Percentiles rank a stretch among this genome's conserved stretches.
phyloP scores from a whole-genome alignment of 208 protist species.

The Acanthamoeba sp. region DNA sequence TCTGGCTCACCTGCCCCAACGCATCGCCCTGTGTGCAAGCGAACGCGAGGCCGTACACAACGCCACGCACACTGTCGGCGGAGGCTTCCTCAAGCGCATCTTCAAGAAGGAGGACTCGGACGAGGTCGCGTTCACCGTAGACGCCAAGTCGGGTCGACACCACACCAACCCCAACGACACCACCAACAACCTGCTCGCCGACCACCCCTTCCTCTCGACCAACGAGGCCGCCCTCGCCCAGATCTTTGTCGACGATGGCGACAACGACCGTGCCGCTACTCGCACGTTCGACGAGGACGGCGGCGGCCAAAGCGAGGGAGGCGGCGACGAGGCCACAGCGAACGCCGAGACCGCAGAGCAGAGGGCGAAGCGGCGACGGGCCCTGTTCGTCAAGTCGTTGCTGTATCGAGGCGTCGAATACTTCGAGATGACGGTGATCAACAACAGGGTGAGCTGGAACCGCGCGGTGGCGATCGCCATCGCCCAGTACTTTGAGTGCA shows the following conservation, averaged over 20 bases:
- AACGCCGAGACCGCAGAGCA: background rate
- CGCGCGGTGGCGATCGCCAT: slow-evolving; percentile 9
- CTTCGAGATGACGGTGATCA: slow-evolving; percentile 43
- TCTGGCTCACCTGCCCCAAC: background rate
- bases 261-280: background rate
- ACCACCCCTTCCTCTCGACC: slow-evolving; percentile 6
- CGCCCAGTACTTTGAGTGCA: background rate
- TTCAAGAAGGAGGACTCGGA: background rate
- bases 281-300: background rate
- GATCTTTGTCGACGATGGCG: background rate
- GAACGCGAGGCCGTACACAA: background rate
- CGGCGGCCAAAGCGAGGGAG: background rate
- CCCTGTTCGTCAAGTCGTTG: background rate
- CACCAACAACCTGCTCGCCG: background rate
- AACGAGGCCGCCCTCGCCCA: background rate
- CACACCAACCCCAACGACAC: background rate
- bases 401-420: slow-evolving; percentile 28
- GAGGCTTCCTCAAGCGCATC: background rate
- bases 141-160: background rate
- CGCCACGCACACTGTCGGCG: background rate
- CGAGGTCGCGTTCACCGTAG: background rate
- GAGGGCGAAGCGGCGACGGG: background rate
- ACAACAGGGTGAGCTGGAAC: background rate
- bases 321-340: no score
- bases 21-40: background rate